phyloP scores from a whole-genome alignment of 1,284 basidiomycete species.

The Ceraceosorus guamensis region DNA sequence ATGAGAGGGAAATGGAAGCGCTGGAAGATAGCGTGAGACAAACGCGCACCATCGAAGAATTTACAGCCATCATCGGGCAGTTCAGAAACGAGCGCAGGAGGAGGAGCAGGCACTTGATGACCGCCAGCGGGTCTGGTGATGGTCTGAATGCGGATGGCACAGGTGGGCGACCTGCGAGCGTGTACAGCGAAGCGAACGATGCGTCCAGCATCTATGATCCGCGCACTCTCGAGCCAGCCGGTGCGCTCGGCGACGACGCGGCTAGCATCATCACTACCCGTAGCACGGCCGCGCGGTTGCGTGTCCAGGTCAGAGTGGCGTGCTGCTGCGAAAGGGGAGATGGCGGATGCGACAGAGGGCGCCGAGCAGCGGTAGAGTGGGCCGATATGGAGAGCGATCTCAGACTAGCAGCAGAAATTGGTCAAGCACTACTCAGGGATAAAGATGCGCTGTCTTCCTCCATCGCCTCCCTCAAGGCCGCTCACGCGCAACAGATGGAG shows the following conservation, averaged over 20 bases:
- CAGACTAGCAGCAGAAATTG: conserved; percentile 64
- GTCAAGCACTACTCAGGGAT: conserved; percentile 75
- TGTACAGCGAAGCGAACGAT: conserved; percentile 10
- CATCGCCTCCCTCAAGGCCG: conserved; percentile 4
- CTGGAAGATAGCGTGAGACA: conserved; percentile 34
- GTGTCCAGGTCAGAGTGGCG: conserved; percentile 13
- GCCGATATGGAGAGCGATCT: conserved; percentile 44
- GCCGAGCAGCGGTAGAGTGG: conserved; percentile 37
- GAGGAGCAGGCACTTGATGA: conserved; percentile 8
- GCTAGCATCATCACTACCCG: conserved; percentile 7
- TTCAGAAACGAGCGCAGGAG: conserved; percentile 15
- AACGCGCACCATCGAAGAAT: conserved; percentile 39
- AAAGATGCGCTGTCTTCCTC: conserved; percentile 76
- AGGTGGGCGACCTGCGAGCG: conserved; percentile 1
- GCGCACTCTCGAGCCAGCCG: no score
- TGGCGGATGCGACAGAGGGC: conserved; percentile 25
- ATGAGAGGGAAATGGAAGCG: conserved; percentile 15
- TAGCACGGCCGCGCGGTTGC: background rate
- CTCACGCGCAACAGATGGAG: conserved; percentile 33
- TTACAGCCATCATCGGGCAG: conserved; percentile 39
- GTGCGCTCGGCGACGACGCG: conserved; percentile 2
- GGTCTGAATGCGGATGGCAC: background rate
- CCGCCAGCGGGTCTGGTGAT: background rate
- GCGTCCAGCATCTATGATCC: conserved; percentile 1
- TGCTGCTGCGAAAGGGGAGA: conserved; percentile 39